A percentile compares a stretch with the other conserved stretches of the same genome.
These are phyloP conservation scores for Exophiala sp. DNA, from an alignment of 2,329 filamentous ascomycete genomes.

Conservation along the genomic window DNA sequence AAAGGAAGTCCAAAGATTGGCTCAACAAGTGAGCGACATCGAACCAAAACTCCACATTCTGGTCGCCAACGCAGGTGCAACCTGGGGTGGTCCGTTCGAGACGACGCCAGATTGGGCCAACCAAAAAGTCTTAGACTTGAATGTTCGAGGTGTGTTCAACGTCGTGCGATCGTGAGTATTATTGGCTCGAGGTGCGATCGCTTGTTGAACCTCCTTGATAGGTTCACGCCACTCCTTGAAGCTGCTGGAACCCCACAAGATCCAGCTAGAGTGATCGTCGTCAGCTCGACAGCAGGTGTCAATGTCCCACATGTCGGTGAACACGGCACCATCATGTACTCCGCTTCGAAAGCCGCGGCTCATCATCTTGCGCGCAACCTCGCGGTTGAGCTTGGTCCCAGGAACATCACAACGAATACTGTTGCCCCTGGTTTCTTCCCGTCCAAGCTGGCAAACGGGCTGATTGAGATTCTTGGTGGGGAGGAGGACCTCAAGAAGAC, in stretches of 20 bases:
- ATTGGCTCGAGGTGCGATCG: too few relatives aligned
- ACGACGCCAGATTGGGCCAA: conserved; percentile 35
- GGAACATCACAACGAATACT: conserved; percentile 63
- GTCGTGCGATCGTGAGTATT: conserved; percentile 36
- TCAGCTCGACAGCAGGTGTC: conserved; percentile 36
- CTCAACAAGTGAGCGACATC: conserved; percentile 11
- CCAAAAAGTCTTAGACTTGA: conserved; percentile 38
- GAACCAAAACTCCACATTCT: conserved; percentile 23
- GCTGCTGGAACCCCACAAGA: conserved; percentile 32
- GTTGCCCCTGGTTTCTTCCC: conserved; percentile 59
- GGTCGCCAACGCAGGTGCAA: conserved; percentile 21
- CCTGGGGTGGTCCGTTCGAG: conserved; percentile 31
- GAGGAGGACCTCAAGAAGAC: conserved; percentile 53
- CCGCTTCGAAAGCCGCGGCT: conserved; percentile 71
- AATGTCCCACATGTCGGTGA: conserved; percentile 38
- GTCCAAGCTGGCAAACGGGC: conserved; percentile 61
- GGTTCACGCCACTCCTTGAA: conserved; percentile 36
- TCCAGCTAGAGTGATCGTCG: conserved; percentile 38
- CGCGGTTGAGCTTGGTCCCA: conserved; percentile 64
- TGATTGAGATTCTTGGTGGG: conserved; percentile 39
- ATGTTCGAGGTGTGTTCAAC: conserved; percentile 41
- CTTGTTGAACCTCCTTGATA: too few relatives aligned
- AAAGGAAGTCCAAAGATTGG: conserved; percentile 12
- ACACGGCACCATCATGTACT: conserved; percentile 53
- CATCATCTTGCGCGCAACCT: conserved; percentile 72